Base-by-base conservation (phyloP, 345 rosid species). In the Boechera stricta region DNA sequence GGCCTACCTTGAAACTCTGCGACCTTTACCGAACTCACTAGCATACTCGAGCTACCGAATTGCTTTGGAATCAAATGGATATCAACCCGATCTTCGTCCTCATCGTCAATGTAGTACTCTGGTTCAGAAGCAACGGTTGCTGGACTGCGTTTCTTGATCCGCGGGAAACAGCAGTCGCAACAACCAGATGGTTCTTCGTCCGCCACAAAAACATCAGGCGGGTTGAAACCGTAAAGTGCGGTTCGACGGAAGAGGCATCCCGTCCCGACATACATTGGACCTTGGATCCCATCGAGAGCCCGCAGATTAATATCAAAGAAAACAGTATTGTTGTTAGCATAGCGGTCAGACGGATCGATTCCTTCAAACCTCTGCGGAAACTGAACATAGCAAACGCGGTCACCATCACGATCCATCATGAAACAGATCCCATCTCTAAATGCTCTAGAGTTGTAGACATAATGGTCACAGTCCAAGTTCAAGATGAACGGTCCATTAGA, bases 301-400 rank as follows among this genome's bases (percentile, higher is more conserved):
- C 88, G 76, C 82, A 93, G 88, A 75, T 89, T 89, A 58, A 88
- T 85, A 66, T 93, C 91, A 49, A 89, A 93, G 90, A 91, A 91
- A 26, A 93, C 97, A 1, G 92, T 88, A 73, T 91, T 93, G 52
- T 84, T 88, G 82, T 91, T 91, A 38, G 98, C 95, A 71, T 91
- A 93, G 2, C 94, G 89, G 54, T 89, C 96, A n/a, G 91, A 88
- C 2, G 89, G 90, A 76, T 93, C 95, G 0, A 89, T 89, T 52
- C 97, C 96, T 83, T 93, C 97, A 49, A 93, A 93, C 81, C 98
- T 81, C 51, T 89, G 94, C 4, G 98, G 98, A 60, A 91, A 91
- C 79, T 93, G 98, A 47, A 93, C 89, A 55, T 86, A 93, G 73
- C 79, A 81, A 69, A 91, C 77, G 3, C 67, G 64, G 38, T 89